Base-by-base conservation (phyloP, 495 filamentous ascomycete genomes). In the Trichoderma erinaceum region DNA sequence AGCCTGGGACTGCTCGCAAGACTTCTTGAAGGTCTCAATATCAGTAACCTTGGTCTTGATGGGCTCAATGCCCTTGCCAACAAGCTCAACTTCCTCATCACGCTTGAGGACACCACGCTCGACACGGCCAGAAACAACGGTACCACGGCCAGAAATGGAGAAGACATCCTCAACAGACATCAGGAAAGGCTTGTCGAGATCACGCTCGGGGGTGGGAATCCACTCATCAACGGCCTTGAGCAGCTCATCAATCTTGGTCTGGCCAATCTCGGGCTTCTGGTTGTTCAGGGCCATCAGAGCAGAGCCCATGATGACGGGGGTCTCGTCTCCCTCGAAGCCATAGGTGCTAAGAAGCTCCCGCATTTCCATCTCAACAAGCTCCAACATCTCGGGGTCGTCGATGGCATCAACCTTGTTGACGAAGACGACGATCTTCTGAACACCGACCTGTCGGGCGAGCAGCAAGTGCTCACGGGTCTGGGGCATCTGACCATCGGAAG, bases 361-460 rank as follows among this genome's bases (percentile, higher is more conserved):
- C 95, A 99, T 99, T 82, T 99, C 95, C 88, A 99, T 94, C 86
- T 99, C 95, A 75, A 99, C 95, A 66, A 99, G 90, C 83, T 99
- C 95, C 87, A 99, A 88, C 95, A 99, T 99, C 81, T 99, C 95
- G 63, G 90, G 89, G 82, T 99, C 95, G 70, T 99, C 93, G 41
- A 99, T 83, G 67, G 92, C 90, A 78, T 99, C 95, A 77, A 98
- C 86, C 86, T 99, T 99, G 88, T 99, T 99, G 74, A 99, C 96
- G 80, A 99, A 99, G 70, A 99, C 95, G 71, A 99, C 96, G 66
- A 99, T 91, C 81, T 88, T 91, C 82, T 97, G 91, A 71, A 99
- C 90, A 85, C 95, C 95, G 75, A 99, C 93, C 82, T 99, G 95
- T 71, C 95, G 92, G 74, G 95, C 95, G 66, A 99, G 90, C 70